Evolutionary conservation across 2,329 filamentous ascomycete genomes (phyloP), one percentile per base, ranked within the genome.

Genomic region (Plectosphaerella cucumerina): DNA sequence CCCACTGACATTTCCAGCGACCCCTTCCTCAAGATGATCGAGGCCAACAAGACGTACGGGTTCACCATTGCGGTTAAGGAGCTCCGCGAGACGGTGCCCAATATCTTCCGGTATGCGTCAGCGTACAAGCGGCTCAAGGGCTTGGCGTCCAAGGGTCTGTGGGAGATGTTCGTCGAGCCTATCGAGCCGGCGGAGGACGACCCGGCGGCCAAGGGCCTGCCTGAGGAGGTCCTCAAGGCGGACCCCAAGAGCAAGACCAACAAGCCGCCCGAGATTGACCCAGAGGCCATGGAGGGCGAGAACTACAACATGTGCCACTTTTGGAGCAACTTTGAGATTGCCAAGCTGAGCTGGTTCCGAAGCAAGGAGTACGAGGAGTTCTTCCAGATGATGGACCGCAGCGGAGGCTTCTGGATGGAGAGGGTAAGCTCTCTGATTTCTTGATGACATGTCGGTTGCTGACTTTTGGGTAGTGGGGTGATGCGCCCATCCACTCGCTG

Each of bases 231-330:
- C 42, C 71, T 94, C 20, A 84, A 86, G 59, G 85, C 82, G 47
- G 88, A 96, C 54, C 85, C 89, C 21, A 84, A 82, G 35, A 79
- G 80, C 50, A 84, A 82, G 37, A 79, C 79, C 50, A 84, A 85
- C 56, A 80, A 80, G 33, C 72, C 90, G n/a, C 85, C 87, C 26
- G 85, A 94, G 41, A 88, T 97, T 51, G 90, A 97, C 63, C 85
- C 87, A 0, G 92, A 97, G 64, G 82, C 86, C 41, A 99, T 99
- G 94, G 93, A 97, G 66, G 90, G 91, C 56, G 94, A 99, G 69
- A 89, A 86, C 62, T 99, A 99, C 78, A 99, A 99, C 74, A 99
- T 99, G 94, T 99, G 94, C 69, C 94, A 99, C 76, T 99, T 97
- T 77, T 99, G 94, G 94, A 96, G 91, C 69, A 99, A 99, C 70